Evolutionary conservation across 2,329 filamentous ascomycete species (phyloP).

Genomic region (Zymoseptoria pseudotritici): DNA sequence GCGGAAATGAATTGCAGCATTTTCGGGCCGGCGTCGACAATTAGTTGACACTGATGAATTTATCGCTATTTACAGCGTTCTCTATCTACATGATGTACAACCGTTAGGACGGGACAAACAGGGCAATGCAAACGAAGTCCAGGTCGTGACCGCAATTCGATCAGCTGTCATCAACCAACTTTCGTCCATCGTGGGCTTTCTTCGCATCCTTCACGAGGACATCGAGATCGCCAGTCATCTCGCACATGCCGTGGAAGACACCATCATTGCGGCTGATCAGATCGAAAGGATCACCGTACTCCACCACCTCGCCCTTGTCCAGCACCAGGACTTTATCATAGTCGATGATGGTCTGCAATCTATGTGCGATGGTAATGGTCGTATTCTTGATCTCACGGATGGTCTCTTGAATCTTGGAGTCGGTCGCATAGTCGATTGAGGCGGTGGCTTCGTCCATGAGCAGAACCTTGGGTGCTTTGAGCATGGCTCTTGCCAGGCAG

Average conservation of each 20-base stretch:
- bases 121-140: not conserved
- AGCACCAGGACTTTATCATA: conserved; percentile 96
- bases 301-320: conserved; percentile 78
- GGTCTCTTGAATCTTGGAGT: conserved; percentile 92
- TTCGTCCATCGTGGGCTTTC: conserved; percentile 39
- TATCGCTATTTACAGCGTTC: not conserved
- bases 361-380: conserved; percentile 92
- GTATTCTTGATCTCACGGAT: conserved; percentile 88
- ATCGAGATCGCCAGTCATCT: conserved; percentile 59
- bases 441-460: conserved; percentile 99
- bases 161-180: conserved; percentile 32
- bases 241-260: conserved; percentile 60
- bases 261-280: conserved; percentile 66
- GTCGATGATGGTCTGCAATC: conserved; percentile 92
- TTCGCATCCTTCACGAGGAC: conserved; percentile 49
- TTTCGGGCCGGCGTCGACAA: not conserved
- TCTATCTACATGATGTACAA: conserved; percentile 1
- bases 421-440: conserved; percentile 93
- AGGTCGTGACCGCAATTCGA: not conserved
- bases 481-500: conserved; percentile 83
- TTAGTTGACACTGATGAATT: not conserved
- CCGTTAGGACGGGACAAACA: not conserved
- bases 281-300: conserved; percentile 85
- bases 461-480: conserved; percentile 86
- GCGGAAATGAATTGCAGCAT: not conserved